Evolutionary conservation across 2,329 filamentous ascomycete genomes (phyloP), one percentile per base, ranked within the genome.

Genomic region (Hymenoscyphus salicellus): DNA sequence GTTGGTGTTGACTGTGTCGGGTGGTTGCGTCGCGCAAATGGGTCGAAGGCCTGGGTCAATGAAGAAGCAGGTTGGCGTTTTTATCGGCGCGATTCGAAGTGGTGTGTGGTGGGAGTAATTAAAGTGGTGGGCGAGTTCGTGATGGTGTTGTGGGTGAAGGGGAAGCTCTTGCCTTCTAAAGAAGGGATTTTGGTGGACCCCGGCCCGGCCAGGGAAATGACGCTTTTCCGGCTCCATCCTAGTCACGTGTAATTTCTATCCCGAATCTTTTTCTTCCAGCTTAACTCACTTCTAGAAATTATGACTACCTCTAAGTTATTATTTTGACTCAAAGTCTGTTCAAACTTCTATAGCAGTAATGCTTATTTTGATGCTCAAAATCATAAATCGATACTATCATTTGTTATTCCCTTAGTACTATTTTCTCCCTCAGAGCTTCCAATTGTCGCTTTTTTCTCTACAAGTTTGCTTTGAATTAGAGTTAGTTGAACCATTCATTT

Each of bases 41-140:
- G 62, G 58, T 38, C 20, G 63, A 46, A 56, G 33, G 30, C 59
- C 52, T 61, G 66, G 65, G 67, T 69, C 69, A 71, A 71, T 71
- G 62, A 69, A 70, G 69, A 71, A 56, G 41, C 66, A 66, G 65
- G 70, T 52, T 30, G 55, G 33, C n/a, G 32, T 55, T 32, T 20
- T 20, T n/a, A 23, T 36, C 14, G 46, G n/a, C 26, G 49, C 60
- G 60, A 61, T 26, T 7, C 46, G 32, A 55, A 46, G 49, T 60
- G 26, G 60, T 63, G 55, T 55, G 20, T 30, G 23, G 60, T 58
- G 28, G 23, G 43, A 41, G 38, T n/a, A n/a, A 30, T 32, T 23
- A 26, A 30, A 46, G 60, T 57, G 57, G 61, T 59, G 59, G 56
- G 16, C 55, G 17, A 23, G 58, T 38, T 38, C 14, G 36, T 60